Evolutionary conservation across 345 rosid species (phyloP).

Genomic region (Populus simonii): DNA sequence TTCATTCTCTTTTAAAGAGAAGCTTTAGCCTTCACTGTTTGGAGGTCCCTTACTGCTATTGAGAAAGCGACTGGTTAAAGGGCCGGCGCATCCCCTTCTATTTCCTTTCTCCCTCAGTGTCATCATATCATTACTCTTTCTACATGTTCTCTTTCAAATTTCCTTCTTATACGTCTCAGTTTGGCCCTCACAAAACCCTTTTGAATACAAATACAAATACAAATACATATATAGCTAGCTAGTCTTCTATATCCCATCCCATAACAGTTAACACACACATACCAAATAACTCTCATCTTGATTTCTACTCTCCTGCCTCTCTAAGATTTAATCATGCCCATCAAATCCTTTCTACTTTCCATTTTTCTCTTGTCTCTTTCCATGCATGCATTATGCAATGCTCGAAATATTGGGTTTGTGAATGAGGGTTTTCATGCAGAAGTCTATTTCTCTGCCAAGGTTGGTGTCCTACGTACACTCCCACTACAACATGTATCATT

Average conservation of each 20-base stretch:
- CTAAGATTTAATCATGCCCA: conserved; percentile 16
- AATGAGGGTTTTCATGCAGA: background rate
- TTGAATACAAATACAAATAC: background rate
- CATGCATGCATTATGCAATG: conserved; percentile 34
- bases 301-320: background rate
- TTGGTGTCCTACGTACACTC: background rate
- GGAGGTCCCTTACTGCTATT: background rate
- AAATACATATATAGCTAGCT: background rate
- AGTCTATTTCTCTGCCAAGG: background rate
- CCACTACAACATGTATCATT: background rate
- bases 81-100: background rate
- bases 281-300: background rate
- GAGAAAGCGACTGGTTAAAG: background rate
- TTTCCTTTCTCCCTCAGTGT: background rate
- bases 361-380: conserved; percentile 23
- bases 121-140: background rate
- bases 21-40: background rate
- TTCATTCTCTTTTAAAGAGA: background rate
- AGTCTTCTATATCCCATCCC: background rate
- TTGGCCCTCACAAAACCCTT: conserved; percentile 3
- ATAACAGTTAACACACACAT: background rate
- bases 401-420: conserved; percentile 27
- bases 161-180: background rate
- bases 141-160: too few relatives aligned
- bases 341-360: conserved; percentile 9